Evolutionary conservation across 768 basidiomycete genomes (phyloP), one percentile per base, ranked within the genome.

Genomic region (Hygrophorus russula): DNA sequence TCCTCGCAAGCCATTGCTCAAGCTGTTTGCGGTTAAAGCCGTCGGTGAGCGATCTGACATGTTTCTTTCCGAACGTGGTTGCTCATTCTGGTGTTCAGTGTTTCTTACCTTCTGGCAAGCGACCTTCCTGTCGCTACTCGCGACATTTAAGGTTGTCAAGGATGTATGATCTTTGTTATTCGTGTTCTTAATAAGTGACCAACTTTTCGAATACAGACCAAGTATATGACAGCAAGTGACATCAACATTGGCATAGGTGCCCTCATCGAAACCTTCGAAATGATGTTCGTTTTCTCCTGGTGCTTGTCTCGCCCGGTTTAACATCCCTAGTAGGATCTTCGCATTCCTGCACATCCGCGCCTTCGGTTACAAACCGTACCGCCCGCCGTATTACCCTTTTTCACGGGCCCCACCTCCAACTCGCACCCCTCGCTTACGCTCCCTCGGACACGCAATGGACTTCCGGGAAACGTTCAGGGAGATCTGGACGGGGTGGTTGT

Each of bases 91-190:
- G 13, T 35, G 15, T 32, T 42, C 10, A 74, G 80, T 84, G 0
- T 83, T 85, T 54, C 61, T 85, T 13, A 82, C 80, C 5, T 86
- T 86, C 56, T 87, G 83, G 83, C 83, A 86, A 58, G 71, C 76
- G 12, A 75, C 71, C 0, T 63, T 75, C 28, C 65, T 87, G 11
- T 71, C 74, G 3, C 46, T 75, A 12, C 67, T 86, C 10, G 68
- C 65, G 31, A 65, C 73, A 56, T 61, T 80, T 43, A 74, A 73
- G 0, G 62, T 82, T 4, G 70, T 86, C 45, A 82, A 81, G 59
- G 70, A 73, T 57, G 80, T 80, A 52, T 36, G 70, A 33, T 24
- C 30, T 18, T 9, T 36, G 17, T 36, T 19, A 20, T 32, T 20
- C 10, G 14, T 13, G 13, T 27, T 5, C 11, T 10, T 1, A 33